Evolutionary conservation across 148 eudicot species (phyloP).

Genomic region (Heliamphora exappendiculata): DNA sequence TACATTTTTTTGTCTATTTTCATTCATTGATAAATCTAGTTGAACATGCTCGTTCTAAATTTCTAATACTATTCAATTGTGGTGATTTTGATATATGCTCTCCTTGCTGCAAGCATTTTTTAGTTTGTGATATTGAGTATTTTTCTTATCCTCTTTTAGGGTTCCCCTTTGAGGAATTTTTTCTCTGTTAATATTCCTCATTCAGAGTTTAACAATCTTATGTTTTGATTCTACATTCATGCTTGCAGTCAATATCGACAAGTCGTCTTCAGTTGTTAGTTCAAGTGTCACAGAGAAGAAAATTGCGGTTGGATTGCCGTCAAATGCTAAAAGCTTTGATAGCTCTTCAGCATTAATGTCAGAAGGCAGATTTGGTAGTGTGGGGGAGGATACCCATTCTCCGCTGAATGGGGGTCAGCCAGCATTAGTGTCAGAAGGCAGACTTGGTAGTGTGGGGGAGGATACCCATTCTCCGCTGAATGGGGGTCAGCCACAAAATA

Average conservation of each 20-base stretch:
- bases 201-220: neutral
- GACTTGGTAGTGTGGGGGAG: slow-evolving; percentile 21
- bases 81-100: neutral
- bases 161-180: neutral
- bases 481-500: slow-evolving; percentile 25
- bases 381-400: slow-evolving; percentile 23
- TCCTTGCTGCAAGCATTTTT: neutral
- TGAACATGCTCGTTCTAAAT: too few species aligned
- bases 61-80: neutral
- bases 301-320: slow-evolving; percentile 24
- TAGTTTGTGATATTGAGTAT: neutral
- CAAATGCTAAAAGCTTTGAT: slow-evolving; percentile 31
- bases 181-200: neutral
- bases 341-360: slow-evolving; percentile 23
- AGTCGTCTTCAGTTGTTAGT: slow-evolving; percentile 23
- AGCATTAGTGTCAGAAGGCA: slow-evolving; percentile 19
- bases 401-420: slow-evolving; percentile 29
- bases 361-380: slow-evolving; percentile 18
- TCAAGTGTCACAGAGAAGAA: slow-evolving; percentile 23
- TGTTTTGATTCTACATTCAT: neutral
- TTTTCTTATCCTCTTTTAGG: neutral
- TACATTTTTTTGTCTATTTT: too few species aligned
- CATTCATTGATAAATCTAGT: too few species aligned
- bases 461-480: slow-evolving; percentile 20
- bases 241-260: slow-evolving; percentile 15